Conservation (phyloP, 805 yeast species). For the Nakazawaea populi region DNA sequence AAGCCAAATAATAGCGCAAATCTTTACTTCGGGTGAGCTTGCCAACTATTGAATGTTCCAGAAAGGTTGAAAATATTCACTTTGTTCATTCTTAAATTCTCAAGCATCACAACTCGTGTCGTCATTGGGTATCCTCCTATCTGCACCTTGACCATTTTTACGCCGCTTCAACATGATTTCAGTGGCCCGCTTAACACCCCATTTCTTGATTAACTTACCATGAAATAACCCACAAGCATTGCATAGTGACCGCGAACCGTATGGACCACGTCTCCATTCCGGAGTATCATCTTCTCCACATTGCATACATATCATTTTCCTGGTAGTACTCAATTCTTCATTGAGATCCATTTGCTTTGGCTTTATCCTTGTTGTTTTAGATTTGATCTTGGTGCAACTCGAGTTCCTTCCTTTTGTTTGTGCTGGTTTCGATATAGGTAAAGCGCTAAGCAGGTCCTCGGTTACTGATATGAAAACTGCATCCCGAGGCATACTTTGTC, state of each 20-base stretch:
- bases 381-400: neutral
- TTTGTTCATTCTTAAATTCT: neutral
- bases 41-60: no score
- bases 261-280: conserved; percentile 92
- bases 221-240: conserved; percentile 88
- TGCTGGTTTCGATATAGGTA: neutral
- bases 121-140: conserved; percentile 20
- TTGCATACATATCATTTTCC: conserved; percentile 45
- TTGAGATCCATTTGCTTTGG: conserved; percentile 17
- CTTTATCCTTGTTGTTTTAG: neutral
- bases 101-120: neutral
- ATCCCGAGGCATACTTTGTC: neutral
- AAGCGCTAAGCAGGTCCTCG: neutral
- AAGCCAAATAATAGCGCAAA: no score
- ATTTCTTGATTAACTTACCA: conserved; percentile 49
- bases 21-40: no score
- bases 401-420: neutral
- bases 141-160: conserved; percentile 22
- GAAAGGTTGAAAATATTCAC: no score
- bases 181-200: conserved; percentile 37
- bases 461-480: neutral
- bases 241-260: conserved; percentile 76
- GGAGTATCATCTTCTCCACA: conserved; percentile 77
- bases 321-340: conserved; percentile 27
- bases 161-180: conserved; percentile 25